Evolutionary conservation across 352 stramenopile species (phyloP).

Genomic region (Phytophthora pinifolia): DNA sequence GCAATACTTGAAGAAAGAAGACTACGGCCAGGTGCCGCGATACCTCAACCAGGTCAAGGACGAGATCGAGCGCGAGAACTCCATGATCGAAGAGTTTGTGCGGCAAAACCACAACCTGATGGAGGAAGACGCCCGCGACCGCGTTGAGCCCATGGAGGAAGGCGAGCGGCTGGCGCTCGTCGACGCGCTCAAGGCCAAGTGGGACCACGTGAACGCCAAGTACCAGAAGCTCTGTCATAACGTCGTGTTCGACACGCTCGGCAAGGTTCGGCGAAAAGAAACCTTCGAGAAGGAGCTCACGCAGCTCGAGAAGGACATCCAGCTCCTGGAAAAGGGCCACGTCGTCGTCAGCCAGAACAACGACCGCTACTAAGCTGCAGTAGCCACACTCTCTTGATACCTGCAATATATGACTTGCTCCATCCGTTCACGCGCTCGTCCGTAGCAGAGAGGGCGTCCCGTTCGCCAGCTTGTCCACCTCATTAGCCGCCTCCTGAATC

Average conservation of each 20-base stretch:
- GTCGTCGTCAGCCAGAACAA: constrained; percentile 63
- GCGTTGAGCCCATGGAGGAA: constrained; percentile 81
- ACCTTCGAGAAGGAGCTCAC: constrained; percentile 91
- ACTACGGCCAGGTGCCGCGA: constrained; percentile 92
- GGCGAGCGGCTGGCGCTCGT: constrained; percentile 82
- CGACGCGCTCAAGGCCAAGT: constrained; percentile 91
- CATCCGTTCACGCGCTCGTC: constrained; percentile 8
- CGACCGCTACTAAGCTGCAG: constrained; percentile 40
- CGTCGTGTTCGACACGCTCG: constrained; percentile 91
- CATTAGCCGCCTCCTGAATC: constrained; percentile 61
- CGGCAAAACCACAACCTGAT: constrained; percentile 87
- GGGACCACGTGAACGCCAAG: constrained; percentile 92
- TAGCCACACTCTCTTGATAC: constrained; percentile 9
- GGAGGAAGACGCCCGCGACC: constrained; percentile 63
- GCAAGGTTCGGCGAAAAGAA: constrained; percentile 93
- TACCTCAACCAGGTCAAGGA: constrained; percentile 93
- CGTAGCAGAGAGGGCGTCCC: constrained; percentile 19
- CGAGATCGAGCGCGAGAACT: constrained; percentile 92
- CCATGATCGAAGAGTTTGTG: constrained; percentile 93
- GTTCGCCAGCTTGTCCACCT: constrained; percentile 56
- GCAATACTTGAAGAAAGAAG: constrained; percentile 88
- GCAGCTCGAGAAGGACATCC: constrained; percentile 92
- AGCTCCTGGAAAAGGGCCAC: constrained; percentile 76
- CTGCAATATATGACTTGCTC: constrained; percentile 18
- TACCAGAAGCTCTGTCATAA: constrained; percentile 96